phyloP scores from a whole-genome alignment of 2,329 filamentous ascomycete genomes.

The Cercospora berteroae region DNA sequence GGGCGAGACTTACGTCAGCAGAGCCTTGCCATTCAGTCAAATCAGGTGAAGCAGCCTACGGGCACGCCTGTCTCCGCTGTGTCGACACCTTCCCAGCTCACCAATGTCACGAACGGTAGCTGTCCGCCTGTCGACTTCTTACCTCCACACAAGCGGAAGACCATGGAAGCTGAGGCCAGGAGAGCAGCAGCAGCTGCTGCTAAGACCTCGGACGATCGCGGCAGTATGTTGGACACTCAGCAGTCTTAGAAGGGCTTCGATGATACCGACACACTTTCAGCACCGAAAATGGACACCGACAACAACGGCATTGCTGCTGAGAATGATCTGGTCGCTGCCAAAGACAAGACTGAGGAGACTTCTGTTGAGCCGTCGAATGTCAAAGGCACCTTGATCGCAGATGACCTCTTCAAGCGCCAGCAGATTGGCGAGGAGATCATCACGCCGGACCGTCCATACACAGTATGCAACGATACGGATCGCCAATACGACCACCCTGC shows the following conservation, averaged over 20 bases:
- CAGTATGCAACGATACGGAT: neutral
- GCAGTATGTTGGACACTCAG: neutral
- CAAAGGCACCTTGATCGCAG: neutral
- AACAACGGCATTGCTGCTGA: neutral
- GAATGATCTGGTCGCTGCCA: neutral
- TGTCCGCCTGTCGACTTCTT: neutral
- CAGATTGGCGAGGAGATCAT: neutral
- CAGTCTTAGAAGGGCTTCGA: neutral
- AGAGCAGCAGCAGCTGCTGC: neutral
- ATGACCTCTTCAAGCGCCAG: neutral
- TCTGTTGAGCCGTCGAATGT: neutral
- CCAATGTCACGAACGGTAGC: neutral
- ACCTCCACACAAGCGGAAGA: conserved; percentile 14
- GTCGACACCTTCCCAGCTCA: neutral
- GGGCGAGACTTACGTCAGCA: neutral
- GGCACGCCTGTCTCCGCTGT: neutral
- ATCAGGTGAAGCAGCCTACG: neutral
- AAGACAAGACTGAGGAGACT: neutral
- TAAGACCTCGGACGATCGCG: neutral
- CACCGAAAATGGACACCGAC: neutral
- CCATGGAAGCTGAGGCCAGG: conserved; percentile 4
- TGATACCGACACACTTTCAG: neutral
- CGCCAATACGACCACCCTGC: neutral
- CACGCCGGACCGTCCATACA: neutral
- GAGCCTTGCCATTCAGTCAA: neutral